Evolutionary conservation across 352 stramenopile species (phyloP).

Genomic region (Pythium grandisporangium): DNA sequence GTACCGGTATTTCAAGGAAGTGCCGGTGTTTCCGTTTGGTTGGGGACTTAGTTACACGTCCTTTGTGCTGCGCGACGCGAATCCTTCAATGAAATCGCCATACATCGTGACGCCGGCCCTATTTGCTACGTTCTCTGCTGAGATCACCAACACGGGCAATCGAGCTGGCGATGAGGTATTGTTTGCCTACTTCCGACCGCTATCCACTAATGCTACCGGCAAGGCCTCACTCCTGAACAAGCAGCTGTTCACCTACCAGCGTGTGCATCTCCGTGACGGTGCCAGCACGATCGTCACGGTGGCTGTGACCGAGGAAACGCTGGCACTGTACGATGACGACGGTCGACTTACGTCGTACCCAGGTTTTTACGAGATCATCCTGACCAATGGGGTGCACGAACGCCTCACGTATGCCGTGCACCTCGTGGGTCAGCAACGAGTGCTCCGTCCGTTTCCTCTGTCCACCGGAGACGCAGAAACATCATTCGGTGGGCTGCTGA

Average conservation of each 20-base stretch:
- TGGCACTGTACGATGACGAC: constrained; percentile 46
- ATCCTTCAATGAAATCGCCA: constrained; percentile 2
- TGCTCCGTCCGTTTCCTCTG: constrained; percentile 27
- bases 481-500: too few relatives aligned
- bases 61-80: constrained; percentile 32
- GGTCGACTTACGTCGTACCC: constrained; percentile 47
- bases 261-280: constrained; percentile 32
- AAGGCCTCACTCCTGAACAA: constrained; percentile 56
- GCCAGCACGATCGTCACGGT: constrained; percentile 29
- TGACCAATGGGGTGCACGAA: constrained; percentile 65
- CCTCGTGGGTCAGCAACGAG: constrained; percentile 27
- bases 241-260: constrained; percentile 64
- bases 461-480: too few relatives aligned
- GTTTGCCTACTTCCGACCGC: constrained; percentile 65
- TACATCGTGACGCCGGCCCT: constrained; percentile 23
- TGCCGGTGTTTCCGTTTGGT: constrained; percentile 86
- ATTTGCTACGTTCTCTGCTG: constrained; percentile 34
- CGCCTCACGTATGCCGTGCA: constrained; percentile 57
- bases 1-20: constrained; percentile 89
- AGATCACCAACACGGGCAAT: constrained; percentile 48
- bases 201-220: constrained; percentile 45
- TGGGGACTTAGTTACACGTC: constrained; percentile 87
- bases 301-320: constrained; percentile 25
- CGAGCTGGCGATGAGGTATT: constrained; percentile 61
- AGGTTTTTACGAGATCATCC: constrained; percentile 65